Evolutionary conservation across 225 moss, liverwort and hornwort species (phyloP).

Genomic region (Physcomitrium patens): DNA sequence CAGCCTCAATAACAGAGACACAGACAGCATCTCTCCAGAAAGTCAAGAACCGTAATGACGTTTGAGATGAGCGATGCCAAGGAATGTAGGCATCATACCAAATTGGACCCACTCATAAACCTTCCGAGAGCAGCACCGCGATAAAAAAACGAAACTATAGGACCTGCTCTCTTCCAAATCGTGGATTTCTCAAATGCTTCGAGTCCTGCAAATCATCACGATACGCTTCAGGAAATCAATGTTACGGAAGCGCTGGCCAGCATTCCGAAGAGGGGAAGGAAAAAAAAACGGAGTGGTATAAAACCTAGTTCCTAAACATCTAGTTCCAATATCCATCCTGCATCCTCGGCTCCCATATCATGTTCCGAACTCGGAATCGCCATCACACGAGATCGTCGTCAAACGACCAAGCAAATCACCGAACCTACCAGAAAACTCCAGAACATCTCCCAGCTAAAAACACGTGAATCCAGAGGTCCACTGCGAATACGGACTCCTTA

Average conservation of each 20-base stretch:
- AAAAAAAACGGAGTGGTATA: background rate
- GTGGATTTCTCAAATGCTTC: slow-evolving; percentile 6
- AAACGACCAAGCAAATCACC: no score
- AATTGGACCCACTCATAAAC: slow-evolving; percentile 30
- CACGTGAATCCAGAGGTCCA: no score
- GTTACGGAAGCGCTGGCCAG: slow-evolving; percentile 11
- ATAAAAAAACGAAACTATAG: slow-evolving; percentile 26
- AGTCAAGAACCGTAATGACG: slow-evolving; percentile 19
- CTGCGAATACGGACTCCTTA: no score
- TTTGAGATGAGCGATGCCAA: slow-evolving; percentile 4
- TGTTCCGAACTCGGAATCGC: no score
- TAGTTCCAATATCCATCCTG: slow-evolving; percentile 13
- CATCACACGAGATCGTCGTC: no score
- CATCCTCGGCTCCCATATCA: no score
- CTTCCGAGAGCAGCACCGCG: slow-evolving; percentile 29
- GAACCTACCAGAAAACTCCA: no score
- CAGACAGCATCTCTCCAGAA: slow-evolving; percentile 15
- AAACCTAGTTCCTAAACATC: background rate
- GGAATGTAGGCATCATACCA: slow-evolving; percentile 22
- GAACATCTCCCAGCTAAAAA: no score
- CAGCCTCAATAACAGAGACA: slow-evolving; percentile 18
- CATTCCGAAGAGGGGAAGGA: background rate
- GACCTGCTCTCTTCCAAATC: slow-evolving; percentile 27
- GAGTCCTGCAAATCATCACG: slow-evolving; percentile 29
- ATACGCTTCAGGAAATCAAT: slow-evolving; percentile 29